Evolutionary conservation across 305 asterid genomes (phyloP).

Genomic region (Fraxinus sp.): DNA sequence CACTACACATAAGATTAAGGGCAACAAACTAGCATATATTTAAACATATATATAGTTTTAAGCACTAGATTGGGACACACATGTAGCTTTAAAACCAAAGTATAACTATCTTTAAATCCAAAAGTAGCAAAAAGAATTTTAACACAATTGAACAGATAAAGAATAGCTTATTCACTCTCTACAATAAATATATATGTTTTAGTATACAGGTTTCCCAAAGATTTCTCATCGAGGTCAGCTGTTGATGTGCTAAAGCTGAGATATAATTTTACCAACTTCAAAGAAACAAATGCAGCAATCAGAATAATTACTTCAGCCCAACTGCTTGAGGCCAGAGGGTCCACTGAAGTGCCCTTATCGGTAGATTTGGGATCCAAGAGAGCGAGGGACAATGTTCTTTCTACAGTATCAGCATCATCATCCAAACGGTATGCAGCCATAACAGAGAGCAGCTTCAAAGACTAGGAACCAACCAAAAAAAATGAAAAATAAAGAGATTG

Average conservation of each 20-base stretch:
- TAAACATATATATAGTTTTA: no score
- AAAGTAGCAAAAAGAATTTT: not conserved
- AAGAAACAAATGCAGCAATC: not conserved
- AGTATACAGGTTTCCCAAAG: not conserved
- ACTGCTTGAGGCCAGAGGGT: constrained; percentile 92
- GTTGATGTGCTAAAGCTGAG: not conserved
- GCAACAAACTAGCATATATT: no score
- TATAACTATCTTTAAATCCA: not conserved
- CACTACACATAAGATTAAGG: not conserved
- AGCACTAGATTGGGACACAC: no score
- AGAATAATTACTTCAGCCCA: constrained; percentile 77
- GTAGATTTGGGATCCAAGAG: constrained; percentile 62
- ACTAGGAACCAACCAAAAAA: constrained; percentile 39
- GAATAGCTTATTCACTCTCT: not conserved
- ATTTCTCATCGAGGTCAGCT: not conserved
- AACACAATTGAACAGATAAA: not conserved
- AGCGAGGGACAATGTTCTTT: constrained; percentile 75
- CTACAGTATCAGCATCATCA: constrained; percentile 66
- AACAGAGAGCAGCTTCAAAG: constrained; percentile 85
- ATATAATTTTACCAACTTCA: not conserved
- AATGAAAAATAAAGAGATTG: not conserved
- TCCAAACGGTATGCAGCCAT: constrained; percentile 95
- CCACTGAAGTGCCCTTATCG: constrained; percentile 53
- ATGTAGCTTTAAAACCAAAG: no score
- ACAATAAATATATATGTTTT: not conserved